Conservation (phyloP, 2,329 filamentous ascomycete species). For the Pestalotiopsis fici region DNA sequence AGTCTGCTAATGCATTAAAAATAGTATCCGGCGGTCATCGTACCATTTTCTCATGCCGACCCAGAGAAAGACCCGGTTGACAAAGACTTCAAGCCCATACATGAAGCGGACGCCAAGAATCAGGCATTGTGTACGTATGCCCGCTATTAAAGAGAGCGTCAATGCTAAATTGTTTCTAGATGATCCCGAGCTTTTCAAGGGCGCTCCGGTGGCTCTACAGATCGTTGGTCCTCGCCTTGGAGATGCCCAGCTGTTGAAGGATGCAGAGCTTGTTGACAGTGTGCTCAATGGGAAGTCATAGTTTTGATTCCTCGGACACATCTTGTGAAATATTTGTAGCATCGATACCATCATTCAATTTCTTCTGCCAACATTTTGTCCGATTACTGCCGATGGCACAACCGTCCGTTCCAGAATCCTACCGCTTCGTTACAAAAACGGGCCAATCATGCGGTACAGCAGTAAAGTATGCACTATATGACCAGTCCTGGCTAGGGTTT, state of each 20-base stretch:
- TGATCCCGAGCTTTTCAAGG: conserved; percentile 32
- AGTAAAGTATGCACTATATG: conserved; percentile 15
- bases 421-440: conserved; percentile 13
- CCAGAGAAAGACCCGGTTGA: conserved; percentile 28
- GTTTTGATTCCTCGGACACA: background rate
- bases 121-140: conserved; percentile 28
- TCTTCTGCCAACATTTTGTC: too few relatives aligned
- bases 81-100: conserved; percentile 22
- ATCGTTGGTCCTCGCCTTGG: conserved; percentile 30
- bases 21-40: conserved; percentile 32
- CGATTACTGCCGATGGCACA: too few relatives aligned
- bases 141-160: background rate
- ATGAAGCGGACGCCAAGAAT: conserved; percentile 23
- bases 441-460: conserved; percentile 16
- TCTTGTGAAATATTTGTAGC: too few relatives aligned
- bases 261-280: conserved; percentile 28
- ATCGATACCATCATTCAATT: too few relatives aligned
- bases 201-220: conserved; percentile 33
- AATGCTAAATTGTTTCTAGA: conserved; percentile 21
- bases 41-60: conserved; percentile 30
- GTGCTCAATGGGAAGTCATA: conserved; percentile 19
- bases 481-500: conserved; percentile 14
- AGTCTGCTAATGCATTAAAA: background rate
- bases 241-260: conserved; percentile 31
- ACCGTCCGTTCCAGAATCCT: too few relatives aligned